Conservation (phyloP, 192 early-diverging fungal species). For the Fimicolochytrium jonesii region DNA sequence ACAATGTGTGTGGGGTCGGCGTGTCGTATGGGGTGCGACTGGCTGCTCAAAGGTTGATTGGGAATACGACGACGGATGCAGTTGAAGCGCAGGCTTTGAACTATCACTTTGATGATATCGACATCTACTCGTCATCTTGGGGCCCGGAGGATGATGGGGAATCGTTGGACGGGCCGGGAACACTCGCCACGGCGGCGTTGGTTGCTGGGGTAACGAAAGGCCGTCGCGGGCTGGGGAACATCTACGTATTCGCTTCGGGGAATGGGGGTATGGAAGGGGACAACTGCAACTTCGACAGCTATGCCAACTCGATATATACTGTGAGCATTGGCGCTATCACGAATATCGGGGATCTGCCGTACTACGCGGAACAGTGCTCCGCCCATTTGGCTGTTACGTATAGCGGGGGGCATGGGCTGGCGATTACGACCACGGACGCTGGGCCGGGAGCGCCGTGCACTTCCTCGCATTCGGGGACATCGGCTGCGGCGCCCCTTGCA, state of each 20-base stretch:
- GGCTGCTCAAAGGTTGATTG: slow-evolving; percentile 55
- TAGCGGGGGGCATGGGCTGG: slow-evolving; percentile 65
- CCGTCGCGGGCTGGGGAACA: slow-evolving; percentile 73
- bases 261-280: slow-evolving; percentile 81
- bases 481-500: slow-evolving; percentile 90
- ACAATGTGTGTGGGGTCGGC: slow-evolving; percentile 89
- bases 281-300: slow-evolving; percentile 97
- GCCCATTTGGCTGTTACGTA: slow-evolving; percentile 87
- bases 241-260: slow-evolving; percentile 93
- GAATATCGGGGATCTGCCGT: slow-evolving; percentile 65
- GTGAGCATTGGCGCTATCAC: slow-evolving; percentile 88
- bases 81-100: slow-evolving; percentile 89
- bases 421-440: slow-evolving; percentile 58
- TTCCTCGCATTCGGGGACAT: slow-evolving; percentile 80
- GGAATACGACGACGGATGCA: slow-evolving; percentile 74
- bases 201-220: slow-evolving; percentile 80
- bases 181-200: slow-evolving; percentile 72
- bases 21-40: slow-evolving; percentile 82
- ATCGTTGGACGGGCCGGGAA: slow-evolving; percentile 75
- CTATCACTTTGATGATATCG: slow-evolving; percentile 75
- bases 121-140: slow-evolving; percentile 97
- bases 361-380: slow-evolving; percentile 81
- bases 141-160: slow-evolving; percentile 87
- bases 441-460: no score
- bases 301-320: slow-evolving; percentile 89